Evolutionary conservation across 2,329 filamentous ascomycete genomes (phyloP), one percentile per base, ranked within the genome.

Genomic region (Fusarium sp.): DNA sequence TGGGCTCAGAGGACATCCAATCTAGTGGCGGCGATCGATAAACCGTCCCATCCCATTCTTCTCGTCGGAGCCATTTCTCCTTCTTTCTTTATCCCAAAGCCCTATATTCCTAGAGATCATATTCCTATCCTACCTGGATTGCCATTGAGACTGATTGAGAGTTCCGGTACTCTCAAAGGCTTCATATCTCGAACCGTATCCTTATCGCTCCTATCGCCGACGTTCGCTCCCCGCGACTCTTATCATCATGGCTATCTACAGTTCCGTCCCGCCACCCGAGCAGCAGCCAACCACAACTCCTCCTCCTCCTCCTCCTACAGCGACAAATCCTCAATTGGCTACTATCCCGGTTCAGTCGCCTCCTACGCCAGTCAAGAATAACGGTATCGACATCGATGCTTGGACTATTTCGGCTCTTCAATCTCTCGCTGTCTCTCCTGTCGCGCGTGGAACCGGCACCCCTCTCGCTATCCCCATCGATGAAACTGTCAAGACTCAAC

Each of bases 391-490:
- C 66, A 89, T 92, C 63, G 90, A 90, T 66, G 85, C 89, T 34
- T 93, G 91, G 91, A 89, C 90, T 16, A 81, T 87, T 55, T 84
- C 84, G 20, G 86, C 88, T 8, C 83, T 89, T 47, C 81, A 86
- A 73, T 86, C 84, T 46, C 85, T 87, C 46, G 85, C 81, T 75
- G 80, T 90, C 43, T 85, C 87, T 1, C 83, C 87, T 12, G 75
- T 83, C 27, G 84, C 86, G n/a, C 84, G 85, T 50, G 89, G 89
- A 56, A 88, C 88, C 4, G 87, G 88, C 47, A 85, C 87, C 28
- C 85, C 89, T 7, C 85, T 97, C 55, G 85, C 90, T 50, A 96
- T 97, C 71, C 90, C 93, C 3, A 87, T 97, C 55, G 92, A 97
- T 78, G 88, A 89, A 37, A 70, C 72, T 13, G 46, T 65, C 27